Conservation (phyloP, 2,329 filamentous ascomycete genomes). For the Phyllosticta ampelicida region DNA sequence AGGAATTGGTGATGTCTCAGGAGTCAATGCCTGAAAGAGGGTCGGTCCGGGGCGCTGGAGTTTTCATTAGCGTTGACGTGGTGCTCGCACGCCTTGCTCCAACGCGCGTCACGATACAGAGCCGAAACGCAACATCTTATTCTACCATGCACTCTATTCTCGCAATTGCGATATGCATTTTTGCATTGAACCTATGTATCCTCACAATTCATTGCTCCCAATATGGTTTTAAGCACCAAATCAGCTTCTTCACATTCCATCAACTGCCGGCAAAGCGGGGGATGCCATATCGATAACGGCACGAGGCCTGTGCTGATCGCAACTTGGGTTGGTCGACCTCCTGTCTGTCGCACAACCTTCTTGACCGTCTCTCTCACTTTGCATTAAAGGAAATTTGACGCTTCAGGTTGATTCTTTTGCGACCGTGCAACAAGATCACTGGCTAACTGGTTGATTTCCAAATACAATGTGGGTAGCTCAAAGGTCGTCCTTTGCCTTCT, state of each 20-base stretch:
- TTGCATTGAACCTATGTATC: no score
- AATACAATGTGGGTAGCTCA: no score
- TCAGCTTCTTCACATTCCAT: background rate
- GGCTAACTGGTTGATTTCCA: no score
- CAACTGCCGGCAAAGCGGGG: background rate
- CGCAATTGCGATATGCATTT: no score
- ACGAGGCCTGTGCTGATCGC: background rate
- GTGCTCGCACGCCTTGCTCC: background rate
- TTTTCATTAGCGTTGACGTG: background rate
- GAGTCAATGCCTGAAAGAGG: background rate
- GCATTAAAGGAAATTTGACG: background rate
- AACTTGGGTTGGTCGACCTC: background rate
- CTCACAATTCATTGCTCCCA: background rate
- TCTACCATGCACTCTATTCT: background rate
- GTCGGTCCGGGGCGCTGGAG: background rate
- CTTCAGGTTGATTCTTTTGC: background rate
- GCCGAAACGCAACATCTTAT: background rate
- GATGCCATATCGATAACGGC: background rate
- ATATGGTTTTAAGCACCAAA: background rate
- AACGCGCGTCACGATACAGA: background rate
- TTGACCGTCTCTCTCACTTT: background rate
- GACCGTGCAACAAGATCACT: no score
- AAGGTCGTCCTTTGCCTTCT: no score
- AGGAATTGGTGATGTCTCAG: background rate
- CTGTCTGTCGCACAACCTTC: background rate